Evolutionary conservation across 345 rosid species (phyloP), one percentile per base, ranked within the genome.

Genomic region (Populus ilicifolia): DNA sequence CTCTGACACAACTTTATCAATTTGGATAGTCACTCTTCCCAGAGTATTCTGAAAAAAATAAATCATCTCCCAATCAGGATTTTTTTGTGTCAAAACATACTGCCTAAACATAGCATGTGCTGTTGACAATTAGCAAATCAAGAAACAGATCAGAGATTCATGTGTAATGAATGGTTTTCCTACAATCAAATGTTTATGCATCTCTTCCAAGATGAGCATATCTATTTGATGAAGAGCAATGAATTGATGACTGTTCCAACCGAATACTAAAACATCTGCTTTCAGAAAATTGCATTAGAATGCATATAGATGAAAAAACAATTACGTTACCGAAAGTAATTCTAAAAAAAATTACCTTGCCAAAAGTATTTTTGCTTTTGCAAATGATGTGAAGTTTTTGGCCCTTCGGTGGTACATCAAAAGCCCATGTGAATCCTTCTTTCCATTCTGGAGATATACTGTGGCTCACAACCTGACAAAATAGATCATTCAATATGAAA

Each of bases 371-470:
- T 82, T 92, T 94, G 89, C 92, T 94, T 86, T 91, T 94, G 96
- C 98, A 94, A 73, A 88, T 78, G 70, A 94, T 92, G 81, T 92
- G 97, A 71, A 94, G 98, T 73, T 94, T 92, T 78, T 91, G 96
- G 74, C 98, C 98, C 82, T 88, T 94, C 2, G 98, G 98, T 10
- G 98, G 94, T 68, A 91, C 90, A 85, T 94, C 97, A 81, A 94
- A 94, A 30, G 88, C 89, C 98, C 98, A 94, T 27, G 90, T 87
- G 84, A 94, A 94, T 30, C 89, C 89, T 86, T 94, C 98, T 74
- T 90, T 83, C 98, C 96, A 94, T 79, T 94, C 98, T 11, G 97
- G 97, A 75, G 85, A 85, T 52, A 72, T 81, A 72, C 88, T 86
- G 83, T 87, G 88, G 88, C 83, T 90, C 82, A 92, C 91, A 8